Conservation (phyloP, 257 asterid genomes). For the Salvia hispanica region DNA sequence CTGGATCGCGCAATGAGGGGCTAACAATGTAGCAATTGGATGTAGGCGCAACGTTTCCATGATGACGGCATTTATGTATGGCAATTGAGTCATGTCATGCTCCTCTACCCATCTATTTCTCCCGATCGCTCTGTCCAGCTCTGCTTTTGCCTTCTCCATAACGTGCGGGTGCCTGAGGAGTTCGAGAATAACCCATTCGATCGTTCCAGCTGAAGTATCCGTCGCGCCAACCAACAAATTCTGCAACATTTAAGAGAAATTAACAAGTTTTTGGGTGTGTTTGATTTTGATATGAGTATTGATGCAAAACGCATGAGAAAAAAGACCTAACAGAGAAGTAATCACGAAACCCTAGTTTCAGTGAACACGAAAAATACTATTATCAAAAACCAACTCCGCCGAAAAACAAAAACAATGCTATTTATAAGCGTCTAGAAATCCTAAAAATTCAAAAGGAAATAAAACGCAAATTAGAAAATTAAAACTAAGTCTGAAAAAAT, state of each 20-base stretch:
- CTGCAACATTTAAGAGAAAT: neutral
- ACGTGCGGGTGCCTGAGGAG: constrained; percentile 10
- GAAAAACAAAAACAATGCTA: too few relatives aligned
- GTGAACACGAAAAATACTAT: too few relatives aligned
- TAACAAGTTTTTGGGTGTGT: too few relatives aligned
- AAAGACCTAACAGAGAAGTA: too few relatives aligned
- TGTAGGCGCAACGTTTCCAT: constrained; percentile 37
- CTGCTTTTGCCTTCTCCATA: constrained; percentile 31
- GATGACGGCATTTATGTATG: constrained; percentile 39
- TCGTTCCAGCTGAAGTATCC: constrained; percentile 19
- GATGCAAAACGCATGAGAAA: too few relatives aligned
- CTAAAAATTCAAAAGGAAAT: too few relatives aligned
- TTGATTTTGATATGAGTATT: too few relatives aligned
- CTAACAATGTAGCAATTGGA: constrained; percentile 27
- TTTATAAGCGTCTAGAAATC: too few relatives aligned
- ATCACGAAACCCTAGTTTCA: too few relatives aligned
- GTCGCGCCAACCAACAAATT: constrained; percentile 30
- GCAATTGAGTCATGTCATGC: constrained; percentile 30
- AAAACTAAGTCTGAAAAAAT: too few relatives aligned
- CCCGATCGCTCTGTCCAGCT: constrained; percentile 36
- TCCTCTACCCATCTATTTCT: constrained; percentile 40
- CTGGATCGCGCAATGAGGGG: constrained; percentile 26
- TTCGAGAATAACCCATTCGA: constrained; percentile 33
- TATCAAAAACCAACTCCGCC: too few relatives aligned
- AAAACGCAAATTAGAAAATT: too few relatives aligned